Conservation (phyloP, 352 stramenopile genomes). For the Globisporangium sylvaticum region DNA sequence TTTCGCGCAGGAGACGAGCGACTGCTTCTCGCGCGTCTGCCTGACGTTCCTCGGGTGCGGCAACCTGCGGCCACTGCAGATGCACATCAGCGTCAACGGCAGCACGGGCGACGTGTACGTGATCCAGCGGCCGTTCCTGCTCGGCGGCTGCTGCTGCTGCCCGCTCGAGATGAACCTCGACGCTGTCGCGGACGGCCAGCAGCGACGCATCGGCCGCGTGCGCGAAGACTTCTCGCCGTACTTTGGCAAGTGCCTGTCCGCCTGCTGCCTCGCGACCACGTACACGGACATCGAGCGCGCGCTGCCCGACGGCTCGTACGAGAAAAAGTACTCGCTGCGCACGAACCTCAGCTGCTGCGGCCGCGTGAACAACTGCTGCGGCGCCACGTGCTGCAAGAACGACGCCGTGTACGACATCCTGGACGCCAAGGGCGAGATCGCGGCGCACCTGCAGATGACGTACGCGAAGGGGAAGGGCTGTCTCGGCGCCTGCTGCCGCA, state of each 20-base stretch:
- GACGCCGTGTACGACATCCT: constrained; percentile 66
- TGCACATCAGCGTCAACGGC: constrained; percentile 41
- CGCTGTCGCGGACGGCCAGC: constrained; percentile 18
- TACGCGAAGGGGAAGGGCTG: constrained; percentile 27
- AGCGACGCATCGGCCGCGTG: constrained; percentile 35
- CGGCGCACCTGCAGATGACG: constrained; percentile 51
- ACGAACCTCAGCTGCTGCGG: constrained; percentile 54
- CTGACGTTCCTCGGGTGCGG: constrained; percentile 36
- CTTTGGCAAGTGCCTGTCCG: constrained; percentile 30
- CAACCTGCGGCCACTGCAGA: constrained; percentile 34
- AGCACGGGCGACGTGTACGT: constrained; percentile 46
- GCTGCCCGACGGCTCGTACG: constrained; percentile 44
- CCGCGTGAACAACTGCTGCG: constrained; percentile 66
- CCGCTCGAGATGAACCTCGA: constrained; percentile 46
- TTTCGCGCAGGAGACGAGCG: constrained; percentile 41
- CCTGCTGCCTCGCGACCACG: constrained; percentile 50
- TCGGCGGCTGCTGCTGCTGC: constrained; percentile 31
- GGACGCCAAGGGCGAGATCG: constrained; percentile 45
- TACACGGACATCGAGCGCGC: constrained; percentile 63
- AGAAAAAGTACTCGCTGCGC: constrained; percentile 49
- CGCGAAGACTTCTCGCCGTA: constrained; percentile 58
- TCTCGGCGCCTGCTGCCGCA: constrained; percentile 32
- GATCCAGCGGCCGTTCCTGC: constrained; percentile 33
- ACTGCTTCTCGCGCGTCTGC: constrained; percentile 26
- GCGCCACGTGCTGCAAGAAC: constrained; percentile 56